Evolutionary conservation across 257 asterid genomes (phyloP).

Genomic region (Jacaranda mimosifolia): DNA sequence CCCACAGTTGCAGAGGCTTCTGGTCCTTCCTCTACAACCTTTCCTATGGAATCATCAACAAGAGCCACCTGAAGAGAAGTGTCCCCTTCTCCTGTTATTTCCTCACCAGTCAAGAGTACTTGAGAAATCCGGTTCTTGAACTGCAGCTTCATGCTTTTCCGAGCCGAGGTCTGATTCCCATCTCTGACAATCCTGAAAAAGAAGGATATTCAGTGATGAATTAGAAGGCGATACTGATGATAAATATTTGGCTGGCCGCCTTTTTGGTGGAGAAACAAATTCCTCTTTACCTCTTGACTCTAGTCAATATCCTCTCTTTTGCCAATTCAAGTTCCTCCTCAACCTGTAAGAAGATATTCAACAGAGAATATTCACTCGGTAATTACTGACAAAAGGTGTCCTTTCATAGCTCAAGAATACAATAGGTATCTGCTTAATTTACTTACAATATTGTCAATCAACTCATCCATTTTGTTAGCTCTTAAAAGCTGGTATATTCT

Average conservation of each 20-base stretch:
- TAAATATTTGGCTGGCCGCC: background rate
- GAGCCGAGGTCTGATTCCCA: conserved; percentile 18
- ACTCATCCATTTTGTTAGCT: conserved; percentile 1
- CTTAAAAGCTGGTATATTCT: background rate
- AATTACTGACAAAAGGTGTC: background rate
- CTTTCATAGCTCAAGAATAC: background rate
- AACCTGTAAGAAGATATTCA: conserved; percentile 28
- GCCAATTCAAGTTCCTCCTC: conserved; percentile 33
- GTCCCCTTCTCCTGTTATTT: conserved; percentile 50
- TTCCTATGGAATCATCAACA: conserved; percentile 44
- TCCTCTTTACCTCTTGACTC: conserved; percentile 33
- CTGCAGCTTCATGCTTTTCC: conserved; percentile 46
- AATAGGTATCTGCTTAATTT: too few relatives aligned
- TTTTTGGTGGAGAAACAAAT: background rate
- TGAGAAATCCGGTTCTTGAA: conserved; percentile 42
- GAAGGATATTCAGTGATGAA: background rate
- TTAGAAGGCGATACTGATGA: background rate
- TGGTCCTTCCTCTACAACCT: conserved; percentile 42
- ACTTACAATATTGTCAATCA: conserved; percentile 28
- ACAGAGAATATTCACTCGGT: background rate
- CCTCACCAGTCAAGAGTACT: conserved; percentile 48
- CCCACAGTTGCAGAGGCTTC: conserved; percentile 54
- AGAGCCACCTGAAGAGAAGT: conserved; percentile 41
- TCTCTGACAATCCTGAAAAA: conserved; percentile 35
- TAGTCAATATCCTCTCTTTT: conserved; percentile 4